Evolutionary conservation across 2,329 filamentous ascomycete genomes (phyloP), one percentile per base, ranked within the genome.

Genomic region (Colletotrichum sp.): DNA sequence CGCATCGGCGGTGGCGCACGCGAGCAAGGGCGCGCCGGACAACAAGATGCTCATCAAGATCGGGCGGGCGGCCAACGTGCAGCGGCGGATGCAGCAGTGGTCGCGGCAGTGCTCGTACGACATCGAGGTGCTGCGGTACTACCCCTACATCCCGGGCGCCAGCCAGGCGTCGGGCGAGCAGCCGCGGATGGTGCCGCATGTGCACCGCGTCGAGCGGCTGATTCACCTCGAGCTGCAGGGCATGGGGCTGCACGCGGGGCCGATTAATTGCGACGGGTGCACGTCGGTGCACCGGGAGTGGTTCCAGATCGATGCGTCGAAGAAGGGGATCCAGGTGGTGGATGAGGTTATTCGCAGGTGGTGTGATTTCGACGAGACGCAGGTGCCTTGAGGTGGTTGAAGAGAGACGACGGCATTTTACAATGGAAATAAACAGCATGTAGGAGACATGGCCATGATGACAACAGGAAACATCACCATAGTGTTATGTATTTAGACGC

Each of bases 41-140:
- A 92, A 92, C 77, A 95, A 93, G 4, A 94, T 93, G 80, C 87
- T 93, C 34, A 87, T 94, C 72, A 94, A 94, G 82, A 93, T 94
- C 76, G 92, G 92, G 7, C 88, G 92, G 12, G 92, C 92, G 7
- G 88, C 92, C 79, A 99, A 99, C 81, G 96, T 99, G 5, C 95
- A 98, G 82, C 91, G 96, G 7, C 92, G 97, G 16, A 91, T 99
- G 86, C 96, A 96, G 81, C 95, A 99, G 85, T 99, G 97, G 97
- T 93, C 93, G 69, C 92, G 94, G 30, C 97, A 99, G 86, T 99
- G 97, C 84, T 95, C 95, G 1, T 96, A 98, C 83, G 92, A 95
- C 77, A 89, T 98, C 32, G 95, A 95, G 28, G 90, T 99, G 70
- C 92, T 99, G 67, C 93, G 97, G 8, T 99, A 94, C 85, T 99